Conservation (phyloP, 352 stramenopile species). For the Pythium aphanidermatum region DNA sequence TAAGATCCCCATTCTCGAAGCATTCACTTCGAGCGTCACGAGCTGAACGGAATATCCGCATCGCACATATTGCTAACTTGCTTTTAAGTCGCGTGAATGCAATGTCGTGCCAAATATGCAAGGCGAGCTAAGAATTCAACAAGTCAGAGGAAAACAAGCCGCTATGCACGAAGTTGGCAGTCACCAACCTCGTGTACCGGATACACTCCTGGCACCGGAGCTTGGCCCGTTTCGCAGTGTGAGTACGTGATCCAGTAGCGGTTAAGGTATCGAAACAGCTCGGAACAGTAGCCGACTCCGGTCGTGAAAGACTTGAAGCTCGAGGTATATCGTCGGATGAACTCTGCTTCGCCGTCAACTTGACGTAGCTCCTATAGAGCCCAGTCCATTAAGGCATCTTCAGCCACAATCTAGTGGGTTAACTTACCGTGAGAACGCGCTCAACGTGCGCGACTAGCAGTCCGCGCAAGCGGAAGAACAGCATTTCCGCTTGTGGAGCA, state of each 20-base stretch:
- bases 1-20: slow-evolving; percentile 68
- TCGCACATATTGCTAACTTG: slow-evolving; percentile 50
- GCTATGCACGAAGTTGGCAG: no score
- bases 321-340: slow-evolving; percentile 59
- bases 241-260: slow-evolving; percentile 87
- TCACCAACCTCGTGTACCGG: slow-evolving; percentile 79
- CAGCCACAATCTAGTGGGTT: background rate
- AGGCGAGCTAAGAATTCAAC: slow-evolving; percentile 59
- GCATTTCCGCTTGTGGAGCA: slow-evolving; percentile 68
- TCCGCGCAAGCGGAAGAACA: slow-evolving; percentile 73
- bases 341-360: slow-evolving; percentile 59
- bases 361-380: slow-evolving; percentile 35
- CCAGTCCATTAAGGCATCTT: background rate
- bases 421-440: slow-evolving; percentile 38
- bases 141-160: no score
- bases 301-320: slow-evolving; percentile 71
- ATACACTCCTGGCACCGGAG: slow-evolving; percentile 78
- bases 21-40: slow-evolving; percentile 45
- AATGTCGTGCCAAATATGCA: slow-evolving; percentile 85
- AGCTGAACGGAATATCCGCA: slow-evolving; percentile 57
- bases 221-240: slow-evolving; percentile 78
- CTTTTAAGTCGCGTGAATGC: slow-evolving; percentile 67
- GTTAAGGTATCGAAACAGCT: slow-evolving; percentile 84
- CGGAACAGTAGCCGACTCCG: slow-evolving; percentile 71
- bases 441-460: slow-evolving; percentile 69